Evolutionary conservation across 208 protist species (phyloP).

Genomic region (Acanthamoeba castellanii): DNA sequence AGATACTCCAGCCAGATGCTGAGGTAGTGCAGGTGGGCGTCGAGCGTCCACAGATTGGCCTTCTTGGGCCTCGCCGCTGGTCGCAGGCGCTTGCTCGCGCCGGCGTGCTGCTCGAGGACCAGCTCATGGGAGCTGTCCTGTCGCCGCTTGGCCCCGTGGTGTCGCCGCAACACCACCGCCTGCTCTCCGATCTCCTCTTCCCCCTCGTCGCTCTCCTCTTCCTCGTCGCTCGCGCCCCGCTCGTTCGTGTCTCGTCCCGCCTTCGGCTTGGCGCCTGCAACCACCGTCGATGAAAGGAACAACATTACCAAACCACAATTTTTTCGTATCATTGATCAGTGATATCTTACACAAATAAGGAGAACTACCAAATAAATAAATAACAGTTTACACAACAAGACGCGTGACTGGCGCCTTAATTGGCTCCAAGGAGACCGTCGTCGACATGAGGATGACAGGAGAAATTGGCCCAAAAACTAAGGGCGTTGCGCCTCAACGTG

Average conservation of each 20-base stretch:
- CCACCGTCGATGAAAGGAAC: no score
- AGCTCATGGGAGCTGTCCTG: background rate
- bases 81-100: background rate
- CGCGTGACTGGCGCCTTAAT: no score
- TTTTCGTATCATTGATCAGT: no score
- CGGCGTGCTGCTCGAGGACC: background rate
- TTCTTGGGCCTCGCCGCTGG: background rate
- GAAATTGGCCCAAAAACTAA: background rate
- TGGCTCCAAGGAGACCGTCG: no score
- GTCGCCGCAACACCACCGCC: background rate
- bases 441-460: no score
- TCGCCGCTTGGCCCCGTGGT: background rate
- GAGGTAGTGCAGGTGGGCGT: constrained; percentile 52
- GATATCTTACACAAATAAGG: no score
- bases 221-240: background rate
- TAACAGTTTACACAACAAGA: no score
- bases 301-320: no score
- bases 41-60: constrained; percentile 35
- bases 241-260: background rate
- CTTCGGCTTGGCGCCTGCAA: background rate
- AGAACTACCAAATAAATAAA: no score
- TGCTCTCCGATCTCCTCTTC: background rate
- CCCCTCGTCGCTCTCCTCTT: background rate
- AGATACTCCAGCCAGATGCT: constrained; percentile 50
- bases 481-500: background rate